Base-by-base conservation (phyloP, 208 protist genomes). In the Trypanosoma avium region DNA sequence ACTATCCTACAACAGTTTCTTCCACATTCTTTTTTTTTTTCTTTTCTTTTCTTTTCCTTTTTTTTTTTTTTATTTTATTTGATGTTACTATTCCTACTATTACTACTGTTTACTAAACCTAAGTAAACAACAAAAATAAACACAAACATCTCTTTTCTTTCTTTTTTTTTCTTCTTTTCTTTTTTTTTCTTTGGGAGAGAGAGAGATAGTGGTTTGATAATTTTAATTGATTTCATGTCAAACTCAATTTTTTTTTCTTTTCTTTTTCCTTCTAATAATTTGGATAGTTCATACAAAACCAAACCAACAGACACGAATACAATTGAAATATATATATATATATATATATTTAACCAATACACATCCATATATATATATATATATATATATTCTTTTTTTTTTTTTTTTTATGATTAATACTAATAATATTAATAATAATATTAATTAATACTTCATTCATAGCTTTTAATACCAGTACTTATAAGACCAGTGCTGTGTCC, bases 401-500 rank as follows among this genome's bases (percentile, higher is more conserved):
- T 35, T 33, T 42, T 49, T 24, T n/a, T 13, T 47, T 6, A 35
- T 12, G 27, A 24, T 26, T 45, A 45, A 13, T 24, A 0, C 46
- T 9, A 8, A 13, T 9, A 1, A 33, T 26, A n/a, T n/a, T n/a
- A n/a, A n/a, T n/a, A n/a, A n/a, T n/a, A n/a, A 52, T 27, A 24
- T 3, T 12, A 27, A 27, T 24, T 21, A 13, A 58, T 29, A 27
- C 57, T 9, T n/a, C 53, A 21, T 35, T 57, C 30, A 15, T 42
- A 8, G 30, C 40, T 57, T 52, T 70, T 95, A 97, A 63, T 95
- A 94, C 81, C 88, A 93, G 77, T 91, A 92, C 81, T 92, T 94
- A 83, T 92, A 93, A 27, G 87, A 83, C 88, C 88, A 94, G 75
- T 93, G 88, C 70, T 92, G 79, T 12, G 85, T 90, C 81, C 81